phyloP scores from a whole-genome alignment of 2,329 filamentous ascomycete genomes.

The Pseudogymnoascus sp. region DNA sequence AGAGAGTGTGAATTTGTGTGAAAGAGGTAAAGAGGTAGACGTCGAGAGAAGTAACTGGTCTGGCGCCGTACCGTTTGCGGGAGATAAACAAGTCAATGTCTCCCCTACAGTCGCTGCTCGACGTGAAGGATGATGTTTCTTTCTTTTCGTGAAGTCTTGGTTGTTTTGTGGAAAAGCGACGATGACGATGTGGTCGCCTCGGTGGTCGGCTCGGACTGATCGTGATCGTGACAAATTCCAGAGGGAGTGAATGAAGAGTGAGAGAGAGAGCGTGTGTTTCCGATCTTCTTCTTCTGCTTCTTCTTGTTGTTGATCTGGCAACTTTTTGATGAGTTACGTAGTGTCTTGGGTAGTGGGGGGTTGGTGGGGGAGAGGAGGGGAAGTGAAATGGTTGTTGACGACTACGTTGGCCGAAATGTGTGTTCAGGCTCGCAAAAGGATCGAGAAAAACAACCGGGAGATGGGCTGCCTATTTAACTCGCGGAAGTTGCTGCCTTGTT shows the following conservation, averaged over 20 bases:
- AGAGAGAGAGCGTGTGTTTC: neutral
- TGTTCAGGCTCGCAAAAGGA: constrained; percentile 10
- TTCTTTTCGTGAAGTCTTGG: constrained; percentile 12
- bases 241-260: neutral
- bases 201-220: neutral
- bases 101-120: constrained; percentile 62
- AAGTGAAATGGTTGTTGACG: constrained; percentile 17
- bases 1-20: constrained; percentile 4
- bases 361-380: constrained; percentile 1
- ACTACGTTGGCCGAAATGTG: constrained; percentile 25
- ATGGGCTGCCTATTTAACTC: constrained; percentile 19
- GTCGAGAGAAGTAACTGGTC: constrained; percentile 18
- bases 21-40: constrained; percentile 12
- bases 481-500: constrained; percentile 8
- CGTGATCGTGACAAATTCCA: constrained; percentile 9
- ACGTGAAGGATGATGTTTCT: constrained; percentile 16
- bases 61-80: constrained; percentile 54
- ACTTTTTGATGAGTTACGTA: constrained; percentile 6
- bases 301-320: neutral
- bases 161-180: constrained; percentile 21
- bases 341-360: constrained; percentile 13
- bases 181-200: constrained; percentile 15
- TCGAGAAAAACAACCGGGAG: constrained; percentile 19
- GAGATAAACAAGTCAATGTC: constrained; percentile 99
- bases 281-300: neutral